Evolutionary conservation across 805 yeast genomes (phyloP).

Genomic region (Yarrowia sp.): DNA sequence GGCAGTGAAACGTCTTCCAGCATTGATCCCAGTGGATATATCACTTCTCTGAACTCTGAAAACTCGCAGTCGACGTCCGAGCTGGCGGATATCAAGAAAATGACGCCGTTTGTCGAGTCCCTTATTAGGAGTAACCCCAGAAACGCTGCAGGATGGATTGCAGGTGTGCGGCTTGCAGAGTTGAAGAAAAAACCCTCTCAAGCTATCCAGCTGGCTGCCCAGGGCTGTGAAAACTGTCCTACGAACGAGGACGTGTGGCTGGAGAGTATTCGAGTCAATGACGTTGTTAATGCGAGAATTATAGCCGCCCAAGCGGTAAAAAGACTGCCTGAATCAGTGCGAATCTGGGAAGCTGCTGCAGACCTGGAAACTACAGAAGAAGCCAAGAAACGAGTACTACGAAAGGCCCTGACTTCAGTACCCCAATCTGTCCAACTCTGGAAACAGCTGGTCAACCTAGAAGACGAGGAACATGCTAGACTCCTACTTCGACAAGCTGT

Average conservation of each 20-base stretch:
- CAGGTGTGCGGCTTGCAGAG: constrained; percentile 80
- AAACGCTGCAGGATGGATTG: constrained; percentile 83
- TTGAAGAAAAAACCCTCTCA: constrained; percentile 59
- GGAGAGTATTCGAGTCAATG: constrained; percentile 72
- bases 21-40: constrained; percentile 54
- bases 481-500: constrained; percentile 70
- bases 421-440: constrained; percentile 71
- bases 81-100: constrained; percentile 65
- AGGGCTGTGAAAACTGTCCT: constrained; percentile 77
- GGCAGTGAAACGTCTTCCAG: constrained; percentile 45
- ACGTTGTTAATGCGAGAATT: constrained; percentile 56
- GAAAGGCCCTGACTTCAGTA: constrained; percentile 72
- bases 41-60: constrained; percentile 52
- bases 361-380: constrained; percentile 66
- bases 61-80: constrained; percentile 46
- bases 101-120: constrained; percentile 67
- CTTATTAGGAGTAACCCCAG: constrained; percentile 74
- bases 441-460: constrained; percentile 68
- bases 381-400: constrained; percentile 63
- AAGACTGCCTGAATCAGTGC: constrained; percentile 61
- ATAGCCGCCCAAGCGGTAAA: constrained; percentile 72
- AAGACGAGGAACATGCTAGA: constrained; percentile 58
- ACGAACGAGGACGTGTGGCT: constrained; percentile 80
- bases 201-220: constrained; percentile 69
- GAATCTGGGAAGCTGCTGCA: constrained; percentile 76